Base-by-base conservation (phyloP, 805 yeast genomes). In the Metschnikowia corniflorae region DNA sequence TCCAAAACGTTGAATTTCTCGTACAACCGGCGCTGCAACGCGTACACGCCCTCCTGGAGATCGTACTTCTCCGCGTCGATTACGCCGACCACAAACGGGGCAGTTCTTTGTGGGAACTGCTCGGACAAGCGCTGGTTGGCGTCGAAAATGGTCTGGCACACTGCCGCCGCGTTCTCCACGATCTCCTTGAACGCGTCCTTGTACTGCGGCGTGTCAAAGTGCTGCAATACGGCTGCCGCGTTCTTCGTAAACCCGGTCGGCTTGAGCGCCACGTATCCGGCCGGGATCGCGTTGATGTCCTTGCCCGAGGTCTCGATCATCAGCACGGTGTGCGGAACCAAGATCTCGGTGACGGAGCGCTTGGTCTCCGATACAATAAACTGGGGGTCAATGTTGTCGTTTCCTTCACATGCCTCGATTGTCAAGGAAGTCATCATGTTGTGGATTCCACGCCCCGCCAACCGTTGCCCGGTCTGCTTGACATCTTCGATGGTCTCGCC, bases 401-500 rank as follows among this genome's bases (percentile, higher is more conserved):
- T 75, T 25, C 95, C 96, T 46, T 86, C 86, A 36, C 96, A 82
- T 38, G 93, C 95, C 63, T 89, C 97, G 35, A 89, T 88, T 12
- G 96, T 86, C 58, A 87, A 77, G 1, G 94, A 82, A n/a, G 89
- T 68, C 95, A 89, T 87, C 95, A 89, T 86, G 68, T 89, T 91
- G 49, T 85, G 78, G 54, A 88, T 84, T 7, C 95, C 95, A 43
- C 95, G 72, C 34, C 72, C 59, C 37, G 77, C 69, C 47, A 89
- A 70, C 40, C 77, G 68, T 37, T 70, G 64, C 35, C 95, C 95
- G 4, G 95, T 83, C 37, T 68, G 58, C 36, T 77, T 68, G 10
- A 89, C 93, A 46, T 88, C 84, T 8, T 61, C 60, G 37, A 82
- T 72, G 42, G 75, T 77, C 51, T 85, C 91, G 39, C 97, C 97